Evolutionary conservation across 805 yeast genomes (phyloP).

Genomic region (Candida cerambycidarum): DNA sequence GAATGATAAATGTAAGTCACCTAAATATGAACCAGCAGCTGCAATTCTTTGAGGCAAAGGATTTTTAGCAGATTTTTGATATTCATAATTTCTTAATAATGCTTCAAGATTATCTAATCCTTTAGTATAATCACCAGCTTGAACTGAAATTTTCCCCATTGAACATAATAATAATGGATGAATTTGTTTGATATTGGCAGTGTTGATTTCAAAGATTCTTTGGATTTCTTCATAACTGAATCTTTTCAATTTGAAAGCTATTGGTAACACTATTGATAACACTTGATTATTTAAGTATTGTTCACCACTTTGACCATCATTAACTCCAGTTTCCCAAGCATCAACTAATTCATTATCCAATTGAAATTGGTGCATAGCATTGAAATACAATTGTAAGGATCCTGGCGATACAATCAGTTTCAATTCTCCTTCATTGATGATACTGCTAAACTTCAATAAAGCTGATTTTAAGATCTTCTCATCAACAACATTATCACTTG

Average conservation of each 20-base stretch:
- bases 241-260: slow-evolving; percentile 60
- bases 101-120: slow-evolving; percentile 66
- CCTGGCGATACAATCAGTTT: slow-evolving; percentile 22
- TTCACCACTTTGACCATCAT: slow-evolving; percentile 37
- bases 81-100: slow-evolving; percentile 52
- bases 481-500: slow-evolving; percentile 24
- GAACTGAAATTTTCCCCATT: slow-evolving; percentile 70
- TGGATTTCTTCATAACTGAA: slow-evolving; percentile 60
- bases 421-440: slow-evolving; percentile 30
- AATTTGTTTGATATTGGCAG: slow-evolving; percentile 27
- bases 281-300: slow-evolving; percentile 63
- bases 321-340: slow-evolving; percentile 68
- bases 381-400: slow-evolving; percentile 26
- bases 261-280: slow-evolving; percentile 67
- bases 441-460: slow-evolving; percentile 30
- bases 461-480: slow-evolving; percentile 33
- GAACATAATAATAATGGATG: slow-evolving; percentile 59
- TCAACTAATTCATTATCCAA: slow-evolving; percentile 63
- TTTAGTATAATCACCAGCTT: slow-evolving; percentile 60
- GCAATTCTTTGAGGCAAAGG: background rate
- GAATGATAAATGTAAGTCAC: slow-evolving; percentile 74
- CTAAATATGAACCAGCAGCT: slow-evolving; percentile 38
- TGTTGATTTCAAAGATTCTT: slow-evolving; percentile 50
- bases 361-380: slow-evolving; percentile 50
- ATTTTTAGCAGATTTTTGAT: slow-evolving; percentile 8